Base-by-base conservation (phyloP, 805 yeast species). In the Hanseniaspora meyeri region DNA sequence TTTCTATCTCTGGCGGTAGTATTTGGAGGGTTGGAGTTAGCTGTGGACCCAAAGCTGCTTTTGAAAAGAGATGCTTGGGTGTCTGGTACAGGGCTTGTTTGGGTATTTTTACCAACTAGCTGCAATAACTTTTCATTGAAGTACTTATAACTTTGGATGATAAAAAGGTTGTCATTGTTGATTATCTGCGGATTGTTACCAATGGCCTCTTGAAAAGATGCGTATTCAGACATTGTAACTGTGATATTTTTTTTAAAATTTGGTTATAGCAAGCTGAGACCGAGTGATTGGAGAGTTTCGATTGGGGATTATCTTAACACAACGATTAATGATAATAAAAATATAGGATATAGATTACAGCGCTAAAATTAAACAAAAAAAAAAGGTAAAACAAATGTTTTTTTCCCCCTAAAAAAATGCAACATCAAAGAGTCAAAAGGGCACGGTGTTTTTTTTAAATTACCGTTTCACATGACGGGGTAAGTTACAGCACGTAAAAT, bases 81-180 rank as follows among this genome's bases (percentile, higher is more conserved):
- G 29, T 45, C 37, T 4, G 48, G 29, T 3, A 45, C 48, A 17
- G 48, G 31, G 37, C 17, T 45, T n/a, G 49, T 34, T 32, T 39
- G 47, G n/a, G 40, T 34, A 16, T 46, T 45, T 36, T 32, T 53
- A 4, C 16, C 43, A 16, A 53, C 51, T 11, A 53, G 16, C 3
- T 53, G 45, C 17, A 53, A 46, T 8, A 53, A 43, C 29, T 46
- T 53, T 29, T 53, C 57, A 39, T 46, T 53, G 27, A 53, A 53
- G 32, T 53, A 53, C 12, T 53, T 53, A 20, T 53, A 53, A 39
- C 57, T 53, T 39, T 53, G 57, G n/a, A 53, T 46, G n/a, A 53
- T 39, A 32, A 53, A 53, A 2, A 53, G 47, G 11, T 53, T 43
- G n/a, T 53, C 51, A 24, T 53, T 53, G 36, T 32, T 39, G 19